Percentiles rank a stretch among this genome's conserved stretches.
phyloP scores from a whole-genome alignment of 177 flowering plant genomes.

The Telopea speciosissima region DNA sequence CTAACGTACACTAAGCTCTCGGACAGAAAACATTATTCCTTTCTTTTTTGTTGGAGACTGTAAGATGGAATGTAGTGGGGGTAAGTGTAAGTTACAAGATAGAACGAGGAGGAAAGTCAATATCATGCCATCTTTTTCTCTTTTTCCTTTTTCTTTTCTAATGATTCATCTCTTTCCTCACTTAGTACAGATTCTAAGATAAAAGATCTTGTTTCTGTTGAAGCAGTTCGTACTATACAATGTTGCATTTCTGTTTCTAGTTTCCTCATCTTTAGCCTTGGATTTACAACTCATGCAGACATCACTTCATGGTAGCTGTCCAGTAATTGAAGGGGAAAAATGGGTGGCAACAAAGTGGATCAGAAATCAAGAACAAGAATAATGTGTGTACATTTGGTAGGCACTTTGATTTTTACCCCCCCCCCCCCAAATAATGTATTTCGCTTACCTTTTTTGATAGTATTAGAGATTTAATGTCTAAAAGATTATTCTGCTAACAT shows the following conservation, averaged over 20 bases:
- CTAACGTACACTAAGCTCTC: too few relatives aligned
- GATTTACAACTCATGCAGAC: constrained; percentile 37
- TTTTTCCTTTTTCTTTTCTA: too few relatives aligned
- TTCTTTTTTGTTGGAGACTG: too few relatives aligned
- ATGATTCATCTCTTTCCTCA: not conserved
- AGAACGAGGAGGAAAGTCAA: not conserved
- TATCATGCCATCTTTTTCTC: not conserved
- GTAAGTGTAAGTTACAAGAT: too few relatives aligned
- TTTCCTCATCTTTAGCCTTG: not conserved
- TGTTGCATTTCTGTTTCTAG: not conserved
- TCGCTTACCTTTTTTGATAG: not conserved
- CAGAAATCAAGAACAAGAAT: constrained; percentile 45
- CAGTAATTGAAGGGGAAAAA: constrained; percentile 79
- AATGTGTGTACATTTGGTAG: not conserved
- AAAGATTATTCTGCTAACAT: too few relatives aligned
- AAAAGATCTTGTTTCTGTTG: not conserved
- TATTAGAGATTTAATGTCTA: not conserved
- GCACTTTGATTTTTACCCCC: not conserved
- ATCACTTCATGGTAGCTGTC: constrained; percentile 93
- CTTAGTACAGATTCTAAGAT: not conserved
- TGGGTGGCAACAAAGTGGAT: constrained; percentile 98
- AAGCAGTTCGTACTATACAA: not conserved
- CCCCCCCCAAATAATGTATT: not conserved
- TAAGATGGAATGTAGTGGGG: too few relatives aligned
- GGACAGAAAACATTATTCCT: too few relatives aligned